A percentile compares a stretch with the other conserved stretches of the same genome.
Conservation (phyloP, 2,329 filamentous ascomycete species). For the Ceratocystis colombiana region DNA sequence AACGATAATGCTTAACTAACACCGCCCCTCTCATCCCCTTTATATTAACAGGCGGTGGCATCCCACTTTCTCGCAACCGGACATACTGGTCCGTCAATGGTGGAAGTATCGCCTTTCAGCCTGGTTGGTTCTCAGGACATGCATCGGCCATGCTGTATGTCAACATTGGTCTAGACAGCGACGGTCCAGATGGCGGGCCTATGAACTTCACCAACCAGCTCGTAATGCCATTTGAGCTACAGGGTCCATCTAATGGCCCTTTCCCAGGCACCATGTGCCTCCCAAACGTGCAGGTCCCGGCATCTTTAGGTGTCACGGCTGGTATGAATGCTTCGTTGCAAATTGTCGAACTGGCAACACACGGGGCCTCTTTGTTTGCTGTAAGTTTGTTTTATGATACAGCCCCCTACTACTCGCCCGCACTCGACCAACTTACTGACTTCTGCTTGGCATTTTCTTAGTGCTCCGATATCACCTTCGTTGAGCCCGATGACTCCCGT, state of each 20-base stretch:
- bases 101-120: constrained; percentile 67
- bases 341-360: constrained; percentile 61
- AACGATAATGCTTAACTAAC: constrained; percentile 7
- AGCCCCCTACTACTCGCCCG: neutral
- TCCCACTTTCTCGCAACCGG: constrained; percentile 60
- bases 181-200: constrained; percentile 36
- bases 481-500: constrained; percentile 40
- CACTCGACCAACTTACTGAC: neutral
- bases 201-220: constrained; percentile 51
- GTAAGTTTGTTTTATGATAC: constrained; percentile 38
- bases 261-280: constrained; percentile 72
- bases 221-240: constrained; percentile 61
- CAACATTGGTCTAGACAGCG: constrained; percentile 66
- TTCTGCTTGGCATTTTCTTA: constrained; percentile 31
- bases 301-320: constrained; percentile 49
- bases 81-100: constrained; percentile 71
- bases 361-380: constrained; percentile 64
- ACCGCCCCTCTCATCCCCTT: neutral
- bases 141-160: constrained; percentile 66
- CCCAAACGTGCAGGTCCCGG: constrained; percentile 62
- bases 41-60: constrained; percentile 57
- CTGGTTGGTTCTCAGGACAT: constrained; percentile 81
- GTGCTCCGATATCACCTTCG: constrained; percentile 81
- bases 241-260: constrained; percentile 59
- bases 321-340: constrained; percentile 76